Evolutionary conservation across 306 rosid species (phyloP), one percentile per base, ranked within the genome.

Genomic region (Quillaja saponaria): DNA sequence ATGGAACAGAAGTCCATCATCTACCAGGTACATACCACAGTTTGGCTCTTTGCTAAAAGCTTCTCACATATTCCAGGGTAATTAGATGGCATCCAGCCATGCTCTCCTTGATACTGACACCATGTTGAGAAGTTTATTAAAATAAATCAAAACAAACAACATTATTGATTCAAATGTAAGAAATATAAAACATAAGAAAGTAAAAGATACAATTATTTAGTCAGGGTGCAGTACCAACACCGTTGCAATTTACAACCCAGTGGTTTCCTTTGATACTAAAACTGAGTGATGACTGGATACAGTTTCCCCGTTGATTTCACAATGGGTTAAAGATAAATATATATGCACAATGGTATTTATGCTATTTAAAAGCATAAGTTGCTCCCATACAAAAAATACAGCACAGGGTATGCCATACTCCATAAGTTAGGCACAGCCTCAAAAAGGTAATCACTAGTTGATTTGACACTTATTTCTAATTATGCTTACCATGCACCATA

Each of bases 91-190:
- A 58, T 73, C 98, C 98, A 92, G 52, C 98, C 98, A 15, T 81
- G 79, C 33, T 92, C 94, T 64, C 98, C 98, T 88, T 92, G 98
- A 82, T 92, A 92, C 96, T 92, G 88, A 68, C 33, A 61, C 35
- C 68, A 71, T 47, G 66, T 49, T 28, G 34, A 64, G 59, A 58
- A 49, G 38, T 34, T 34, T 18, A 69, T 34, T 25, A 9, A 41
- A 8, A 56, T 34, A 35, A 40, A 63, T 57, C 48, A 35, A 54
- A 47, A 48, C 67, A 75, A 55, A 17, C 49, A 61, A 52, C 59
- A 56, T 34, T 63, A 28, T 68, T 54, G 70, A 50, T 45, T 25
- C 20, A 31, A 35, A 35, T 8, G 25, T 21, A 7, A 8, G 13
- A 64, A 37, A 37, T 20, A 10, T 38, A 20, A 48, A 34, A 16